Base-by-base conservation (phyloP, 345 rosid genomes). In the Gossypium mustelinum region DNA sequence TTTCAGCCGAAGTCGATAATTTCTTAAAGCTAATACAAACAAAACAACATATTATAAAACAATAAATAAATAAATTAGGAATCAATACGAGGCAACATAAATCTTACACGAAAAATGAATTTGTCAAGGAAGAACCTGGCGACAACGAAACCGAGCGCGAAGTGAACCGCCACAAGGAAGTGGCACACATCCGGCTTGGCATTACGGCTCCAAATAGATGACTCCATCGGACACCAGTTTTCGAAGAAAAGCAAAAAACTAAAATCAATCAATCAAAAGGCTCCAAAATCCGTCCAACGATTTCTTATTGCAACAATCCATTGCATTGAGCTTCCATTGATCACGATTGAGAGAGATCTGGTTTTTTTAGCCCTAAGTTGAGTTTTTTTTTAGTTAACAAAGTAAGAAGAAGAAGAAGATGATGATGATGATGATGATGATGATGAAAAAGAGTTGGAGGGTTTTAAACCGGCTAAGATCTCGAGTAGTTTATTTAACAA, bases 31-130 rank as follows among this genome's bases (percentile, higher is more conserved):
- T 18, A 41, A 52, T 70, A 11, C 47, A 2, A 9, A 22, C 50
- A 56, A 11, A 56, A 18, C 25, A 11, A 56, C 6, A 72, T 3
- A 4, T 39, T 12, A 44, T 18, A 55, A 18, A 55, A 34, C 14
- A 1, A 4, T 4, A 55, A n/a, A 16, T 18, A 2, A 34, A 48
- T 4, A 16, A 24, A 13, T 11, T 12, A 56, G 48, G 4, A 74
- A 48, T 69, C 29, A 12, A 52, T 14, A 64, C 22, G 17, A 80
- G 24, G 13, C 34, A 48, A 29, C 4, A 62, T 2, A 75, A 60
- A 73, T 54, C 89, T 82, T 87, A 94, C 98, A 48, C 87, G 94
- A 84, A 89, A 95, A 83, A 93, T 73, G 90, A 83, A 90, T 83
- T 82, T 84, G 79, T 95, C 98, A 54, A 93, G 87, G 64, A 89